Evolutionary conservation across 805 yeast species (phyloP).

Genomic region (Torulaspora microellipsoides): DNA sequence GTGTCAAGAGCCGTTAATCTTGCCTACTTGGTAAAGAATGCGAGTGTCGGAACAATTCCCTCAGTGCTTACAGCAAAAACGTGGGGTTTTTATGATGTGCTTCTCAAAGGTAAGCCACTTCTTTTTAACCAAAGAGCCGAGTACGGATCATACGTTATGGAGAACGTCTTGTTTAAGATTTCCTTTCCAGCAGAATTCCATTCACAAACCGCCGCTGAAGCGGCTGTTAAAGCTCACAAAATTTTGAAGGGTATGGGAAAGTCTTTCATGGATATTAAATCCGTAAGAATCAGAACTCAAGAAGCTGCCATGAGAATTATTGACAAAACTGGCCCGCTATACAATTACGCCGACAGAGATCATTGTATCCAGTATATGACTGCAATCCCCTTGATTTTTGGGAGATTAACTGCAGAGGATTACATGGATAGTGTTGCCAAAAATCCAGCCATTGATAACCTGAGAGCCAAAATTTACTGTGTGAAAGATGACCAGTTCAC

Average conservation of each 20-base stretch:
- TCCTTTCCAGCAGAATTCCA: constrained; percentile 65
- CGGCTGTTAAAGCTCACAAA: constrained; percentile 44
- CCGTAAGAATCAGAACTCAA: constrained; percentile 50
- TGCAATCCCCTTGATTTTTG: constrained; percentile 52
- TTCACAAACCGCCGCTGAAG: constrained; percentile 62
- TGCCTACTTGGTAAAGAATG: constrained; percentile 48
- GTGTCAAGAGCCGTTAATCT: constrained; percentile 54
- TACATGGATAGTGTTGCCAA: constrained; percentile 48
- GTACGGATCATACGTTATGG: constrained; percentile 58
- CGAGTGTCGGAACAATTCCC: constrained; percentile 52
- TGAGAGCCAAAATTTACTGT: constrained; percentile 52
- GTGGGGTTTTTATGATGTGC: constrained; percentile 64
- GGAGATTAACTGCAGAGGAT: constrained; percentile 55
- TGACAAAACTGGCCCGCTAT: constrained; percentile 54
- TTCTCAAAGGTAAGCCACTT: constrained; percentile 49
- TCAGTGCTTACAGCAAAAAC: constrained; percentile 52
- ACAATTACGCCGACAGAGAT: constrained; percentile 62
- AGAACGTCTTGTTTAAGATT: constrained; percentile 55
- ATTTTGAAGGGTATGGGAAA: constrained; percentile 39
- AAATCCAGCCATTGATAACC: constrained; percentile 47
- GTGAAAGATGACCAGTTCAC: constrained; percentile 47
- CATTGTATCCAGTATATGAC: constrained; percentile 64
- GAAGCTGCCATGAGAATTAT: constrained; percentile 59
- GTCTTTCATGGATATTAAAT: constrained; percentile 45
- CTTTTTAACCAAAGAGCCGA: constrained; percentile 44